Evolutionary conservation across 768 basidiomycete genomes (phyloP).

Genomic region (Tylopilus vinaceipallidus): DNA sequence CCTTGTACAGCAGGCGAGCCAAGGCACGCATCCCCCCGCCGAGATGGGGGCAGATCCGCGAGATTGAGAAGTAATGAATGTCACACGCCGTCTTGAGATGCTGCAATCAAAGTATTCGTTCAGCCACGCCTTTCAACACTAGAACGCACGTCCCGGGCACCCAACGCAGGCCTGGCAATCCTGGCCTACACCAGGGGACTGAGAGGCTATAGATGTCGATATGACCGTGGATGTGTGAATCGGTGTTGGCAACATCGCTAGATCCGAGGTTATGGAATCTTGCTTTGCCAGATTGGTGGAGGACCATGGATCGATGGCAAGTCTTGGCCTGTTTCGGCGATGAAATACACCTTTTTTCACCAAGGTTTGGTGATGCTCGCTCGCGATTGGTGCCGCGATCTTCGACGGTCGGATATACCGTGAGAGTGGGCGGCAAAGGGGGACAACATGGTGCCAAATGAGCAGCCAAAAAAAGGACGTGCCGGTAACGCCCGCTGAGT

Average conservation of each 20-base stretch:
- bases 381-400: conserved; percentile 7
- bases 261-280: not conserved
- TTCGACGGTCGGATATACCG: conserved; percentile 1
- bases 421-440: conserved; percentile 13
- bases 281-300: conserved; percentile 2
- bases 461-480: conserved; percentile 4
- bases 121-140: no score
- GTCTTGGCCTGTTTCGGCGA: conserved; percentile 3
- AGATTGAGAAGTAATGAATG: not conserved
- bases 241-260: not conserved
- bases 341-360: not conserved
- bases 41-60: not conserved
- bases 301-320: conserved; percentile 7
- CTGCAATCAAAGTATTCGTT: no score
- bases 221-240: not conserved
- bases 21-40: not conserved
- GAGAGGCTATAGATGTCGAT: not conserved
- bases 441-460: conserved; percentile 9
- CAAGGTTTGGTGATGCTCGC: conserved; percentile 21
- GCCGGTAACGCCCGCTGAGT: not conserved
- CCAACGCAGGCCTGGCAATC: not conserved
- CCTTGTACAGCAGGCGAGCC: not conserved
- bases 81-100: no score
- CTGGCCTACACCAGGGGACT: not conserved
- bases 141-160: no score